Evolutionary conservation across 371 early-diverging fungal genomes (phyloP).

Genomic region (Mucor lusitanicus): DNA sequence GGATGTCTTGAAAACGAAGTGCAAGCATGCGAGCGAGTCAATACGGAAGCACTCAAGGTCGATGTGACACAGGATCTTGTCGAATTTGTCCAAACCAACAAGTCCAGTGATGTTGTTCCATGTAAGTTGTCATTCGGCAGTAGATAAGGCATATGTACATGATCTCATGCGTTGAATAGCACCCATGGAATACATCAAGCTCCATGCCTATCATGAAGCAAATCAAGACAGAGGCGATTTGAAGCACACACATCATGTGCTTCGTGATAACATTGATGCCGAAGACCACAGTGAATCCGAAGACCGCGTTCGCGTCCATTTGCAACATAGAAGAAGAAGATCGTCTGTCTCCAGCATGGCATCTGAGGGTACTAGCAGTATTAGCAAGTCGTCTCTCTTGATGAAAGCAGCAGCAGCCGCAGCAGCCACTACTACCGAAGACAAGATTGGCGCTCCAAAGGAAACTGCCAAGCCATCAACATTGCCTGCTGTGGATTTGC

Average conservation of each 20-base stretch:
- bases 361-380: neutral
- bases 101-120: slow-evolving; percentile 18
- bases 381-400: neutral
- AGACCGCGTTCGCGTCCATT: neutral
- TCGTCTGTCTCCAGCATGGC: neutral
- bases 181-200: slow-evolving; percentile 23
- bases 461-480: neutral
- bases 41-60: slow-evolving; percentile 7
- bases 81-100: slow-evolving; percentile 17
- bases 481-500: neutral
- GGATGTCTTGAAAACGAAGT: slow-evolving; percentile 22
- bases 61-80: slow-evolving; percentile 13
- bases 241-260: slow-evolving; percentile 4
- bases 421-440: neutral
- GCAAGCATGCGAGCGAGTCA: slow-evolving; percentile 21
- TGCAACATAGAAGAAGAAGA: neutral
- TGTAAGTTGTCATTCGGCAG: slow-evolving; percentile 11
- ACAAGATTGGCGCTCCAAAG: neutral
- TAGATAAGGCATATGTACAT: neutral
- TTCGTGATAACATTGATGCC: slow-evolving; percentile 9
- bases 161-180: too few relatives aligned
- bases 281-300: slow-evolving; percentile 21
- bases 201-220: slow-evolving; percentile 22
- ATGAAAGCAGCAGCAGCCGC: neutral
- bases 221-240: slow-evolving; percentile 6